A percentile compares a stretch with the other conserved stretches of the same genome.
Evolutionary conservation across 257 asterid genomes (phyloP).

Genomic region (Solanum bulbocastanum): DNA sequence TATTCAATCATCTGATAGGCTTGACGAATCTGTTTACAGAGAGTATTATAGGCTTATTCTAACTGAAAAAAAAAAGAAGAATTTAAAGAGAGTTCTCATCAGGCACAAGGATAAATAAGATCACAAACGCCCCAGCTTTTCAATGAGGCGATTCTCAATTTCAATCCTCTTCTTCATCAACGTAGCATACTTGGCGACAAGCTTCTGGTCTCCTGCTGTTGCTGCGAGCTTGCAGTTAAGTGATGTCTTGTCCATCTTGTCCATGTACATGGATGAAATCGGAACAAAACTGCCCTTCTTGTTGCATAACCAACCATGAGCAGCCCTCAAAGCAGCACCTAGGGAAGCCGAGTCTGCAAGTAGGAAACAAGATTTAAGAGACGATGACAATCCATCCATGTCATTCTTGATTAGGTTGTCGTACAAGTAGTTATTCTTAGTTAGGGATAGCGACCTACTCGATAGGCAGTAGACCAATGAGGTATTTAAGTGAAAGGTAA

Average conservation of each 20-base stretch:
- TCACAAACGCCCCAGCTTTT: slow-evolving; percentile 58
- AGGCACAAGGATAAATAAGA: background rate
- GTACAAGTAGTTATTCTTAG: background rate
- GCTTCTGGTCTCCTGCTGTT: slow-evolving; percentile 41
- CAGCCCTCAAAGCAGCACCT: slow-evolving; percentile 95
- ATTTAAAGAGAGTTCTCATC: background rate
- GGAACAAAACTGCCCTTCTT: slow-evolving; percentile 54
- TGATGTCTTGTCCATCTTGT: slow-evolving; percentile 60
- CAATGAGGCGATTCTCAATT: slow-evolving; percentile 58
- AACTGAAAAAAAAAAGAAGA: background rate
- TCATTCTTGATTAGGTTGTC: background rate
- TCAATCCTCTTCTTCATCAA: slow-evolving; percentile 72
- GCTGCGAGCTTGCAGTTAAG: slow-evolving; percentile 61
- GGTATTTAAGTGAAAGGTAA: background rate
- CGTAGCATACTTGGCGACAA: slow-evolving; percentile 45
- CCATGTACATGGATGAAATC: slow-evolving; percentile 47
- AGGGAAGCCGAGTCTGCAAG: slow-evolving; percentile 75
- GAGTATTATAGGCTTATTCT: background rate
- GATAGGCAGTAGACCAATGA: background rate
- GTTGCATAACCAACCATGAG: slow-evolving; percentile 90
- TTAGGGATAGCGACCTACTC: background rate
- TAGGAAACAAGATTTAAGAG: background rate
- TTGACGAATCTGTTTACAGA: background rate
- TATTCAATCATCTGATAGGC: background rate
- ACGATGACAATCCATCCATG: background rate